Conservation (phyloP, 192 early-diverging fungal species). For the Piromyces finnis region DNA sequence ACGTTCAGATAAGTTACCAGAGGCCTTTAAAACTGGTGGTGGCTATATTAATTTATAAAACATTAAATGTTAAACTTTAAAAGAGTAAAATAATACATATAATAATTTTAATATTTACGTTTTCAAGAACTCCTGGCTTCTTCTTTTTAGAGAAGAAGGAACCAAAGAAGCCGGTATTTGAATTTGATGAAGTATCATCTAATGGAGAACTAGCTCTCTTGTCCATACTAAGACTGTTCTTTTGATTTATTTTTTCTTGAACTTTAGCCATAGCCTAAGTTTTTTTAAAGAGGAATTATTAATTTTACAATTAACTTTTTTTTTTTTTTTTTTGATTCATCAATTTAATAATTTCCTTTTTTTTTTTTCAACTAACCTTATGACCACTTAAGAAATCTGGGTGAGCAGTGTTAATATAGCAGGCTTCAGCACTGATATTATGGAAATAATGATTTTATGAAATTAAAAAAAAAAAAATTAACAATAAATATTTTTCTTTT, state of each 20-base stretch:
- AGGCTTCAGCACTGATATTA: conserved; percentile 59
- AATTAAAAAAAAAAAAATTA: background rate
- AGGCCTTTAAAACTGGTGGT: conserved; percentile 78
- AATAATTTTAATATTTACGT: conserved; percentile 12
- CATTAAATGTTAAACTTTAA: too few relatives aligned
- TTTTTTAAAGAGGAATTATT: too few relatives aligned
- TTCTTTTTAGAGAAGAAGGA: conserved; percentile 75
- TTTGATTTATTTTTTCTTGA: background rate
- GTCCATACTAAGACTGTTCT: background rate
- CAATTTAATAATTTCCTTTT: too few relatives aligned
- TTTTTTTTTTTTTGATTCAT: conserved; percentile 12
- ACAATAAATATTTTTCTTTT: too few relatives aligned
- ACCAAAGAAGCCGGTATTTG: conserved; percentile 79
- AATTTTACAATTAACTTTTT: conserved; percentile 7
- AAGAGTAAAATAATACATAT: too few relatives aligned
- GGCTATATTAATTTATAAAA: conserved; percentile 28
- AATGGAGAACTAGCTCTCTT: background rate
- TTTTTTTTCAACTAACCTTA: conserved; percentile 13
- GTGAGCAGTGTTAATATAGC: conserved; percentile 97
- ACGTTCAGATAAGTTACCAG: conserved; percentile 86
- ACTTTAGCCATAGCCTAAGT: conserved; percentile 4
- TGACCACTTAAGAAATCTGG: conserved; percentile 97
- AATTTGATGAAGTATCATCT: background rate
- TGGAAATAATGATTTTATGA: background rate
- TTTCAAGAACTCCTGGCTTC: conserved; percentile 41